Percentiles rank a stretch among this genome's conserved stretches.
Conservation (phyloP, 1,284 basidiomycete genomes). For the Porogramme epimiltina region DNA sequence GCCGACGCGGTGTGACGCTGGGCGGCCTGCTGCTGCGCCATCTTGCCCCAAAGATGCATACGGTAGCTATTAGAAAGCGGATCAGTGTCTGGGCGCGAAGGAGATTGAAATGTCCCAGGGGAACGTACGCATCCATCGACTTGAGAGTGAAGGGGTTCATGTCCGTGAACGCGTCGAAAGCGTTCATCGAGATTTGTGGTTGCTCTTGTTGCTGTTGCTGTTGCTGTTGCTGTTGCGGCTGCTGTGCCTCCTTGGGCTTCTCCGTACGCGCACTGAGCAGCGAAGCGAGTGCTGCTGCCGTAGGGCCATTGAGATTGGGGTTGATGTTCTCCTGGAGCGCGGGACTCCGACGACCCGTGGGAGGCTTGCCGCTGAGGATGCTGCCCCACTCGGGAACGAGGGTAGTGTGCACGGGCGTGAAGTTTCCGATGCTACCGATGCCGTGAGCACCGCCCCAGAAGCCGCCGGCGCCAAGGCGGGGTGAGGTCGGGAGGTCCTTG, state of each 20-base stretch:
- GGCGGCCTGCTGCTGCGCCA: conserved; percentile 50
- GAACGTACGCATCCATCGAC: conserved; percentile 70
- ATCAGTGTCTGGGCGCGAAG: not conserved
- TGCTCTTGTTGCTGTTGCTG: not conserved
- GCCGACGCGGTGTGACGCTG: conserved; percentile 31
- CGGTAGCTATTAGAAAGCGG: conserved; percentile 48
- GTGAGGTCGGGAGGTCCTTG: conserved; percentile 79
- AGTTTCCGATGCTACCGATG: conserved; percentile 55
- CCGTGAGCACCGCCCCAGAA: conserved; percentile 77
- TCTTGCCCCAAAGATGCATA: conserved; percentile 87
- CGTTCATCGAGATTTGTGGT: conserved; percentile 24
- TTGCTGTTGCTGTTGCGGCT: not conserved
- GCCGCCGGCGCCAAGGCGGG: conserved; percentile 46
- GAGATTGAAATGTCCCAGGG: not conserved
- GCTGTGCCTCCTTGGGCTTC: conserved; percentile 21
- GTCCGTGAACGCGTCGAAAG: conserved; percentile 74
- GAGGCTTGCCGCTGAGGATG: conserved; percentile 37
- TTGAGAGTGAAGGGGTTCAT: conserved; percentile 81
- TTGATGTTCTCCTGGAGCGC: conserved; percentile 82
- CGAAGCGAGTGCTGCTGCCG: conserved; percentile 13
- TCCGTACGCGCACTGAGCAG: conserved; percentile 17
- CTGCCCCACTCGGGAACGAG: conserved; percentile 62
- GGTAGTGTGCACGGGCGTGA: conserved; percentile 85
- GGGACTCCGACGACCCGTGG: conserved; percentile 26
- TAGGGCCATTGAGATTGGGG: conserved; percentile 60